Evolutionary conservation across 345 rosid species (phyloP), one percentile per base, ranked within the genome.

Genomic region (Combretum micranthum): DNA sequence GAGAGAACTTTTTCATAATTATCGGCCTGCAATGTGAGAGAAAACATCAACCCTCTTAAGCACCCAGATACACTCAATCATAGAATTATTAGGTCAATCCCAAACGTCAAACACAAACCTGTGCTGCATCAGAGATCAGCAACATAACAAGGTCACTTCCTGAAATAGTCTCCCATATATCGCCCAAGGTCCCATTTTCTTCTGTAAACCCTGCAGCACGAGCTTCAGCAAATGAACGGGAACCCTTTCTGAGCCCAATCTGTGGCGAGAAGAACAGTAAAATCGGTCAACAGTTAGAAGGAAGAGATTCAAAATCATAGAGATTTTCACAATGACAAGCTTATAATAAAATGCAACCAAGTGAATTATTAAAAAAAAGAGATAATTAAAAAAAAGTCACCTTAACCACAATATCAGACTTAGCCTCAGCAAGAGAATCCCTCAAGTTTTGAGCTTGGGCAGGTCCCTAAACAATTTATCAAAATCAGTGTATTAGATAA

Each of bases 361-460:
- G 39, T 32, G 39, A 11, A 32, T 4, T 32, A 11, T 21, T 37
- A 48, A 50, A 32, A 54, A 5, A 2, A 17, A 20, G 25, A 47
- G 15, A 7, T 20, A 14, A 42, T 8, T 53, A 16, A 42, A 25
- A 23, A 48, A 4, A 64, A 43, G 60, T 61, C 61, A 82, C 97
- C 97, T 90, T 90, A 16, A 90, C 96, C 53, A 69, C 72, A 52
- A 85, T 83, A 77, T 83, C 77, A 65, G 96, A 90, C 64, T 83
- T 81, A 26, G 79, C 91, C 62, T 90, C 97, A 21, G 74, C 84
- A 51, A 90, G 87, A 46, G 97, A 90, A 76, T 90, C 97, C 72
- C 91, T 85, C 67, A 90, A 65, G 63, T 85, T 90, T 70, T 90
- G 96, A 55, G 94, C 97, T 79, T 90, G 97, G 45, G 97, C 97